Percentiles rank a stretch among this genome's conserved stretches.
These are phyloP conservation scores for Candida sanyaensis DNA, from an alignment of 1,139 yeast species.

Conservation along the genomic window DNA sequence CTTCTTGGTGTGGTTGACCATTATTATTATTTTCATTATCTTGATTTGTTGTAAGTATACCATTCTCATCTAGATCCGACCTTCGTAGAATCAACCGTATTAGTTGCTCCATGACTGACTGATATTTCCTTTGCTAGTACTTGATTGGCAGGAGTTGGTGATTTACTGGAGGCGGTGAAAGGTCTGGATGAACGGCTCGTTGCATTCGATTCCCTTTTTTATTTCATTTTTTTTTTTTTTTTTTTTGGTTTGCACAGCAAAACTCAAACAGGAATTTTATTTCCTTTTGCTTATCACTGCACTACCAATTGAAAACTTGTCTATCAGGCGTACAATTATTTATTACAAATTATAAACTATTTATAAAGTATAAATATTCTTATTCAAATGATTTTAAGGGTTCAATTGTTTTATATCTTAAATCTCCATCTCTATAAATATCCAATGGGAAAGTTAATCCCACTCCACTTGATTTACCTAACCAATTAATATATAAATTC, in stretches of 20 bases:
- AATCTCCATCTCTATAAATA: slow-evolving; percentile 40
- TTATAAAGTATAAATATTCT: background rate
- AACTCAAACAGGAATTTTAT: too few species aligned
- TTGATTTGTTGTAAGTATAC: background rate
- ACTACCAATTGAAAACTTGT: background rate
- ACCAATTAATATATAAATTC: slow-evolving; percentile 52
- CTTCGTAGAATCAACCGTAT: background rate
- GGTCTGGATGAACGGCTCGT: background rate
- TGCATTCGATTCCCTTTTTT: background rate
- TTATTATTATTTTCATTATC: background rate
- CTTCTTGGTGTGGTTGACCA: too few species aligned
- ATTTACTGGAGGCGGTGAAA: too few species aligned
- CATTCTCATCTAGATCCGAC: background rate
- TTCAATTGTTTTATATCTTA: slow-evolving; percentile 34
- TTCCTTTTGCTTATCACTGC: background rate
- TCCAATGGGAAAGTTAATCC: slow-evolving; percentile 40
- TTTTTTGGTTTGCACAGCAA: background rate
- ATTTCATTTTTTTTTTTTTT: background rate
- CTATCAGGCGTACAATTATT: too few species aligned
- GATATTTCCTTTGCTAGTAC: too few species aligned
- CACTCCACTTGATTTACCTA: slow-evolving; percentile 50
- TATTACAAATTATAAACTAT: too few species aligned
- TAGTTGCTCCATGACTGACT: background rate
- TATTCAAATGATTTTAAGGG: slow-evolving; percentile 18
- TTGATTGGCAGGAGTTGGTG: too few species aligned